A percentile compares a stretch with the other conserved stretches of the same genome.
Conservation (phyloP, 2,329 filamentous ascomycete genomes). For the Pochonia chlamydosporia region DNA sequence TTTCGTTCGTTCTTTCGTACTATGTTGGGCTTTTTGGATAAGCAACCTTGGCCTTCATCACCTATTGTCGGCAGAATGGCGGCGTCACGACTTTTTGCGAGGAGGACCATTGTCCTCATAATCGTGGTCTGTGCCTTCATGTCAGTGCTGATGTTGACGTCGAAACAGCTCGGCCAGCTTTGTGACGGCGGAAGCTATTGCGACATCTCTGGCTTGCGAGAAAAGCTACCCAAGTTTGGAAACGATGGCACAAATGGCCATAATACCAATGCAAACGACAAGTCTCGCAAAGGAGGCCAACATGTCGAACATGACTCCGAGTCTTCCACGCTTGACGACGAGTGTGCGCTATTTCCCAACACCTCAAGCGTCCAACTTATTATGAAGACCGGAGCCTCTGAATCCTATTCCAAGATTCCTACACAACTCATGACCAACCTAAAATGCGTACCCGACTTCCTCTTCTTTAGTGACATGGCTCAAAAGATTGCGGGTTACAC, state of each 20-base stretch:
- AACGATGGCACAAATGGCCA: neutral
- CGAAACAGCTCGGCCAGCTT: conserved; percentile 23
- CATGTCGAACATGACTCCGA: conserved; percentile 4
- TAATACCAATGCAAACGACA: neutral
- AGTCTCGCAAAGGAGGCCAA: neutral
- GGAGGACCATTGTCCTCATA: conserved; percentile 21
- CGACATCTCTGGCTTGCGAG: conserved; percentile 7
- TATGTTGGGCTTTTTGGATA: conserved; percentile 9
- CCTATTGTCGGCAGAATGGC: conserved; percentile 10
- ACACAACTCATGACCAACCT: conserved; percentile 49
- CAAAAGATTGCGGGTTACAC: conserved; percentile 38
- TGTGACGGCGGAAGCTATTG: conserved; percentile 23
- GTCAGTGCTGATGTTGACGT: conserved; percentile 26
- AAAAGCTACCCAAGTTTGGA: conserved; percentile 6
- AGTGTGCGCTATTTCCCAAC: conserved; percentile 35
- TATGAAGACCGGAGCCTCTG: conserved; percentile 53
- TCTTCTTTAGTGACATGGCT: conserved; percentile 54
- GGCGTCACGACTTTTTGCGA: conserved; percentile 20
- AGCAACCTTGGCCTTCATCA: conserved; percentile 2
- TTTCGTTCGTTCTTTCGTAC: neutral
- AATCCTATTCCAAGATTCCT: conserved; percentile 45
- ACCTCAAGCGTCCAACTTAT: conserved; percentile 42
- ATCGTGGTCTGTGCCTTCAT: conserved; percentile 21
- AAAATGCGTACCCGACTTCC: conserved; percentile 42
- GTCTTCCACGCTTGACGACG: conserved; percentile 17